A percentile compares a stretch with the other conserved stretches of the same genome.
phyloP scores from a whole-genome alignment of 768 basidiomycete species.

The Trametes sanguinea region DNA sequence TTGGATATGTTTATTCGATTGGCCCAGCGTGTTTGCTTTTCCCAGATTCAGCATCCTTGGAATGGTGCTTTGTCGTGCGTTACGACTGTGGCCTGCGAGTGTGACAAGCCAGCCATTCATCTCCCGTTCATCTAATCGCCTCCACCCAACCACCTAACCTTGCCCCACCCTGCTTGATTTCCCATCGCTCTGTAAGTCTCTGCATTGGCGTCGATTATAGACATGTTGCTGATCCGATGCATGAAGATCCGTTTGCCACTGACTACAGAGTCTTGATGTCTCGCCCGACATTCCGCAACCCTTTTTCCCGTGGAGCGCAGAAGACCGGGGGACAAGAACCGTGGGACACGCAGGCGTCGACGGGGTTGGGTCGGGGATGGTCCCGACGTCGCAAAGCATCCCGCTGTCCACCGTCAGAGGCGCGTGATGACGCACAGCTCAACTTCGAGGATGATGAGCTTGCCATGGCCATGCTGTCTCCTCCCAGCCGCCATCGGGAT shows the following conservation, averaged over 20 bases:
- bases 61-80: neutral
- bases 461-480: neutral
- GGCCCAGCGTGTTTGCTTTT: neutral
- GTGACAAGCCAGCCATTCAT: neutral
- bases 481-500: neutral
- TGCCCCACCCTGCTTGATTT: no score
- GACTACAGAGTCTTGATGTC: neutral
- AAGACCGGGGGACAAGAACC: neutral
- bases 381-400: neutral
- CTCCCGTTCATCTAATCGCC: constrained; percentile 9
- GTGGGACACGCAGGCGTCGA: neutral
- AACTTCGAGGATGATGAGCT: neutral
- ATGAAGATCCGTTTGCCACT: neutral
- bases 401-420: neutral
- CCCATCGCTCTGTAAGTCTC: neutral
- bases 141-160: neutral
- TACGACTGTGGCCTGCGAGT: neutral
- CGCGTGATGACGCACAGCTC: neutral
- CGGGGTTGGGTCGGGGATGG: neutral
- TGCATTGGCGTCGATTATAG: neutral
- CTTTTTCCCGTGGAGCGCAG: constrained; percentile 1
- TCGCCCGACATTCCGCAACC: constrained; percentile 5
- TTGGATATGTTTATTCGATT: neutral
- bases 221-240: neutral
- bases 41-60: neutral